Evolutionary conservation across 495 filamentous ascomycete species (phyloP), one percentile per base, ranked within the genome.

Genomic region (Penicillium cinerascens): DNA sequence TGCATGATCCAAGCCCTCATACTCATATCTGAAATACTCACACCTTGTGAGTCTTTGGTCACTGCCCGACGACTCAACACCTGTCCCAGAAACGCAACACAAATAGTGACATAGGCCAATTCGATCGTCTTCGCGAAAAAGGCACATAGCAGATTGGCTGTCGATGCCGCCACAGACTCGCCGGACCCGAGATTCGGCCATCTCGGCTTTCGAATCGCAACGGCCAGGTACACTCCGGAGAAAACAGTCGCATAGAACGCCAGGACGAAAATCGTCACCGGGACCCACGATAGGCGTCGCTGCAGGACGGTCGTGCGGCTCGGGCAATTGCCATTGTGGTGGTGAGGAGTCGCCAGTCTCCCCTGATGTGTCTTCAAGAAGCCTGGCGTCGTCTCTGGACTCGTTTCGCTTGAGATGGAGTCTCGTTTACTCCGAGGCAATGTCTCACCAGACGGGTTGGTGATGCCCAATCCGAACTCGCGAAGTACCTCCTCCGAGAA

Each of bases 111-210:
- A 60, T 89, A 92, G 0, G 84, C 79, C 55, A 88, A 60, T 66
- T 92, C 88, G 44, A 91, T 87, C 0, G 81, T 82, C 67, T 89
- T 91, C 1, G 87, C 86, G 48, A 88, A 73, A 15, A 87, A 63
- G 0, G 84, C 76, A 45, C 77, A 85, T 1, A 91, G 59, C 8
- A 87, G 51, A 27, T 77, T 81, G 0, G 86, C 86, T 0, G 79
- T 84, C 0, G 79, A 74, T 0, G 80, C 76, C 0, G 68, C 69
- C 17, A 90, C 42, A 0, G 63, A 56, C 2, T 76, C 76, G 9
- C 74, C 64, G 0, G 63, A 69, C 5, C 76, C 71, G 29, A 91
- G 78, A 13, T 29, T 56, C 6, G 66, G 66, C 27, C 84, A 91
- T 38, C 77, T 69, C 0, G 85, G 85, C 42, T 81, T 82, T 13